Percentiles rank a stretch among this genome's conserved stretches.
phyloP scores from a whole-genome alignment of 768 basidiomycete genomes.

The Boletus rex-veris region DNA sequence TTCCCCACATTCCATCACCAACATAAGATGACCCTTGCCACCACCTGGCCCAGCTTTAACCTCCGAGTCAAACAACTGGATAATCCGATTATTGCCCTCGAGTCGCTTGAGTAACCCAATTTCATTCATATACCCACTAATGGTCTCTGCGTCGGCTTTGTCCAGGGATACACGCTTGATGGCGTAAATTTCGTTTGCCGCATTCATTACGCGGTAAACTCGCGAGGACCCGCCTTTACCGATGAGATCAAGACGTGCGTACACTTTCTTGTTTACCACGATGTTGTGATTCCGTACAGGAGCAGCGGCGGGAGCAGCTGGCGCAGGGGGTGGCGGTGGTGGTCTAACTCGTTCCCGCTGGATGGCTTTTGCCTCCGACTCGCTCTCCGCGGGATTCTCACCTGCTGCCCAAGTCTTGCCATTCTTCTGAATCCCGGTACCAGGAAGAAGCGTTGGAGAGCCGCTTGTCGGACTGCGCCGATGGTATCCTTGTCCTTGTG shows the following conservation, averaged over 20 bases:
- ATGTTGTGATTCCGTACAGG: conserved; percentile 41
- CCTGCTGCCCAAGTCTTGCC: conserved; percentile 47
- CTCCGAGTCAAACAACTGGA: conserved; percentile 88
- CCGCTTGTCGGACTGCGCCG: conserved; percentile 58
- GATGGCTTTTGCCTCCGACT: conserved; percentile 28
- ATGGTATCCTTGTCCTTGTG: conserved; percentile 41
- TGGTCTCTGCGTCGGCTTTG: conserved; percentile 83
- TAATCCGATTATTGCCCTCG: conserved; percentile 90
- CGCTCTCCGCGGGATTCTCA: conserved; percentile 40
- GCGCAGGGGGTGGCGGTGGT: conserved; percentile 35
- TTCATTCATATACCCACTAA: conserved; percentile 94
- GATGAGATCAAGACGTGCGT: conserved; percentile 83
- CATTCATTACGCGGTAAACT: conserved; percentile 86
- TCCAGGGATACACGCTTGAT: conserved; percentile 92
- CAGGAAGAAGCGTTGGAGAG: conserved; percentile 14
- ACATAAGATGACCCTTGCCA: conserved; percentile 68
- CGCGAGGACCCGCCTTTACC: conserved; percentile 96
- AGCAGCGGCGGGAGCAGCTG: conserved; percentile 12
- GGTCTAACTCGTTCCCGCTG: conserved; percentile 31
- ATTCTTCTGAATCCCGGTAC: conserved; percentile 21
- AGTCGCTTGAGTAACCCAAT: conserved; percentile 90
- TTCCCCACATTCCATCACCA: conserved; percentile 98
- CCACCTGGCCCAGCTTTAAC: conserved; percentile 63
- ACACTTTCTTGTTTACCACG: conserved; percentile 66
- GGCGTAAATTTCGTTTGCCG: conserved; percentile 75